phyloP scores from a whole-genome alignment of 2,329 filamentous ascomycete species.

The Aspergillus fumigatiaffinis region DNA sequence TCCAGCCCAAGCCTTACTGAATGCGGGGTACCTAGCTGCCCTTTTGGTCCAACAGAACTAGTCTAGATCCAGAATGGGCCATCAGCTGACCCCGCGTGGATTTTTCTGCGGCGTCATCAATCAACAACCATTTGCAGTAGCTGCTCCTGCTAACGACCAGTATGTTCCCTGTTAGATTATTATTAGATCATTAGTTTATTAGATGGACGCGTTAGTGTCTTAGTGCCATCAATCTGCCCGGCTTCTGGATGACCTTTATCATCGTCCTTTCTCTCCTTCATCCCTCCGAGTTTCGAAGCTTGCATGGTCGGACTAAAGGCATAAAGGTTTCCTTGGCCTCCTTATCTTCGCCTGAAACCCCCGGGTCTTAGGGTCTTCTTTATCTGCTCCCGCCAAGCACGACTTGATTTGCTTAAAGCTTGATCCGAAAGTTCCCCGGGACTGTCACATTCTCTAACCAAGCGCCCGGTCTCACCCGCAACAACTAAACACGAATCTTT shows the following conservation, averaged over 20 bases:
- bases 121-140: background rate
- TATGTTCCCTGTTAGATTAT: background rate
- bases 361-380: slow-evolving; percentile 5
- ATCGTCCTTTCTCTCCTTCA: background rate
- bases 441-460: background rate
- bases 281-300: background rate
- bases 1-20: slow-evolving; percentile 10
- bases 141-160: background rate
- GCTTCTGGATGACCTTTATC: background rate
- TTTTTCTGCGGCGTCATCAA: slow-evolving; percentile 5
- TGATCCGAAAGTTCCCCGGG: slow-evolving; percentile 9
- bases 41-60: slow-evolving; percentile 6
- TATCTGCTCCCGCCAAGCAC: slow-evolving; percentile 5
- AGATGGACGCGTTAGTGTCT: background rate
- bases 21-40: slow-evolving; percentile 16
- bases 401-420: slow-evolving; percentile 8
- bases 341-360: background rate
- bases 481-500: background rate
- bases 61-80: slow-evolving; percentile 9
- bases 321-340: background rate
- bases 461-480: slow-evolving; percentile 12
- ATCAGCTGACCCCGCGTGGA: slow-evolving; percentile 21
- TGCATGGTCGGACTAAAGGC: background rate
- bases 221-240: too few relatives aligned
- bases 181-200: background rate